Percentiles rank a stretch among this genome's conserved stretches.
These are phyloP conservation scores for Botryotinia narcissicola DNA, from an alignment of 2,329 filamentous ascomycete genomes.

Conservation along the genomic window DNA sequence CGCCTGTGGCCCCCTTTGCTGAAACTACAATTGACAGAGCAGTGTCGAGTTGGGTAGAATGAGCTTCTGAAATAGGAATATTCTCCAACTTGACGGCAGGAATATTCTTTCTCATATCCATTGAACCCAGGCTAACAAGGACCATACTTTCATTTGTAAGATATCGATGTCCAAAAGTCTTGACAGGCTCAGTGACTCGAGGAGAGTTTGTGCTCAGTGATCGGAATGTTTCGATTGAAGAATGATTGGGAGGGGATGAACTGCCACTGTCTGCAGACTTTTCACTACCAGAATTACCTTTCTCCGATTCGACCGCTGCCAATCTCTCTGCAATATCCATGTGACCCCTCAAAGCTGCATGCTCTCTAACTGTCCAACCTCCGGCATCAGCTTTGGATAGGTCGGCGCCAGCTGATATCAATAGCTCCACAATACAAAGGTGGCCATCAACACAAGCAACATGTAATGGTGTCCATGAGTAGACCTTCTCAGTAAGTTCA, in stretches of 20 bases:
- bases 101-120: slow-evolving; percentile 83
- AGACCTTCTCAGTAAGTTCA: slow-evolving; percentile 77
- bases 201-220: slow-evolving; percentile 46
- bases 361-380: slow-evolving; percentile 92
- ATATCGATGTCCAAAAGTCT: slow-evolving; percentile 95
- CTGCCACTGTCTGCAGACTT: slow-evolving; percentile 27
- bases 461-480: slow-evolving; percentile 93
- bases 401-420: slow-evolving; percentile 77
- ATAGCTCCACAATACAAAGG: slow-evolving; percentile 67
- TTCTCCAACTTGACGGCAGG: slow-evolving; percentile 83
- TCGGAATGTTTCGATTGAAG: slow-evolving; percentile 60
- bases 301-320: slow-evolving; percentile 42
- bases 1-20: slow-evolving; percentile 78
- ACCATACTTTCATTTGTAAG: slow-evolving; percentile 86
- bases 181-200: slow-evolving; percentile 72
- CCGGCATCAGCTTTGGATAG: slow-evolving; percentile 75
- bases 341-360: slow-evolving; percentile 87
- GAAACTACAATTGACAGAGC: slow-evolving; percentile 89
- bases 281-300: slow-evolving; percentile 36
- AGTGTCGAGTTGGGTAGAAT: slow-evolving; percentile 90
- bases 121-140: slow-evolving; percentile 87
- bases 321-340: slow-evolving; percentile 74
- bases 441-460: slow-evolving; percentile 90
- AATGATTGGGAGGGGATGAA: slow-evolving; percentile 49
- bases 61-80: slow-evolving; percentile 82